Evolutionary conservation across 2,329 filamentous ascomycete species (phyloP).

Genomic region (Fonsecaea erecta): DNA sequence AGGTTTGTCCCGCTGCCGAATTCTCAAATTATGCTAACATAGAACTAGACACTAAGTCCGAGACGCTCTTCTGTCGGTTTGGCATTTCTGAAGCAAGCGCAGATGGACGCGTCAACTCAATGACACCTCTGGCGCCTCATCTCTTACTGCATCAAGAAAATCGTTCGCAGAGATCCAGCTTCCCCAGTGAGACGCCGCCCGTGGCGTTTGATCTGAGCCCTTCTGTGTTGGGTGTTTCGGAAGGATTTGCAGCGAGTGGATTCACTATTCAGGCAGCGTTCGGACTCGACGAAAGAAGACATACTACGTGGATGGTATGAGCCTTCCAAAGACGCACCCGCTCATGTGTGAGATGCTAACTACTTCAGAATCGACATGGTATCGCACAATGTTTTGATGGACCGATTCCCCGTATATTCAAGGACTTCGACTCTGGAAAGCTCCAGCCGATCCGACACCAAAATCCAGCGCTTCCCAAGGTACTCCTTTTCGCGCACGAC

Average conservation of each 20-base stretch:
- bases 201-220: conserved; percentile 24
- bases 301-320: conserved; percentile 29
- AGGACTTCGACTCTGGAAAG: conserved; percentile 6
- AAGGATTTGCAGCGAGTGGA: conserved; percentile 25
- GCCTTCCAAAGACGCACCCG: not conserved
- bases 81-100: conserved; percentile 11
- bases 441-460: not conserved
- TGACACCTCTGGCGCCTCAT: conserved; percentile 25
- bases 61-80: conserved; percentile 28
- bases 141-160: conserved; percentile 7
- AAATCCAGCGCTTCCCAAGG: conserved; percentile 12
- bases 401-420: not conserved
- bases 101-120: conserved; percentile 1
- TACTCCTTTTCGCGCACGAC: conserved; percentile 23
- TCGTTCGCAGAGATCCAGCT: conserved; percentile 14
- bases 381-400: conserved; percentile 22
- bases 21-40: not conserved
- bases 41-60: not conserved
- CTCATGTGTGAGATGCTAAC: not conserved
- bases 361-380: conserved; percentile 11
- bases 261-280: conserved; percentile 24
- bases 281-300: conserved; percentile 20
- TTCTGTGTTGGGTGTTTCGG: conserved; percentile 24
- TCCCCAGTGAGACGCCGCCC: not conserved
- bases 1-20: not conserved